Base-by-base conservation (phyloP, 345 rosid genomes). In the Cardiospermum halicacabum region DNA sequence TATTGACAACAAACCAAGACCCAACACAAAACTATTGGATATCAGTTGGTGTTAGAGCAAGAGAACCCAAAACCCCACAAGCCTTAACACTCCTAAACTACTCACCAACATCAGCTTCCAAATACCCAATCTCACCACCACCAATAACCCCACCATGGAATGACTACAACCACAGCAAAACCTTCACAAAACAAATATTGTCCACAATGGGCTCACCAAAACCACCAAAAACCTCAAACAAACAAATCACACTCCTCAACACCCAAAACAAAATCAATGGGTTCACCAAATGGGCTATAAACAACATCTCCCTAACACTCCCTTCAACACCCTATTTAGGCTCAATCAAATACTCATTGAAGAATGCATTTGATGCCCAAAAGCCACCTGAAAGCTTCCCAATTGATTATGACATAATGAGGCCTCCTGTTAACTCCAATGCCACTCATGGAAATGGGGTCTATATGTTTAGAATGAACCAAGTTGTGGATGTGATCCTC, bases 301-400 rank as follows among this genome's bases (percentile, higher is more conserved):
- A 90, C 69, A 93, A 90, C 53, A 74, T 93, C 0, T 88, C 98
- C 3, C 75, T 90, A 0, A 24, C 50, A 7, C 62, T 85, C 0
- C 90, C 97, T 1, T 1, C 78, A 0, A 93, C 98, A 5, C 97
- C 98, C n/a, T 93, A 88, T 60, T 62, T 93, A 13, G 96, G 87
- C 4, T 73, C 96, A 30, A 73, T 94, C 1, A 89, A 82, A 48
- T 76, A 68, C 50, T 66, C 71, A 21, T 60, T 94, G 2, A 70
- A 30, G 36, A 5, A 13, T 11, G 90, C 72, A 1, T 93, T 77
- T 36, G 76, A 77, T 27, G 71, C 56, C 5, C 65, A 22, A 50
- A 30, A 32, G 7, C 96, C 92, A 7, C 97, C 94, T 0, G 85
- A 62, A 31, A 51, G 10, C 53, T 89, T 70, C 62, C 64, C 80